phyloP scores from a whole-genome alignment of 108 stramenopile genomes.

The Fistulifera pelliculosa region DNA sequence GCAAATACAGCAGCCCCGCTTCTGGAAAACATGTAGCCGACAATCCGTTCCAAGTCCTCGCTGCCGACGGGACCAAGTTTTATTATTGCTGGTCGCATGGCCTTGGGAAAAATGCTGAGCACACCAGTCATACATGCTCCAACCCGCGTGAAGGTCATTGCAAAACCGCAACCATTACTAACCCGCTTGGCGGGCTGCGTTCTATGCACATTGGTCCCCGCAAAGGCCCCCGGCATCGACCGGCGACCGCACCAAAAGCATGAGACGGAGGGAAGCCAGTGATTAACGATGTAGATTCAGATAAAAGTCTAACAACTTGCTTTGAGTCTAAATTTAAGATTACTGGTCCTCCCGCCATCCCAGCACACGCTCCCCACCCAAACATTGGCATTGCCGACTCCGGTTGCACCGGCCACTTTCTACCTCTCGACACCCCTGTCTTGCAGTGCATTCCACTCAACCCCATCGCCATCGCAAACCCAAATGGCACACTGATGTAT shows the following conservation, averaged over 20 bases:
- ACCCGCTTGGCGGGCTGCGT: neutral
- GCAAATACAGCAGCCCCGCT: too few relatives aligned
- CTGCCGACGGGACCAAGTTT: too few relatives aligned
- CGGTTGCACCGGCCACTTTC: slow-evolving; percentile 10
- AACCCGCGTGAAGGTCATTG: slow-evolving; percentile 9
- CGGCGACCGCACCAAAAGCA: neutral
- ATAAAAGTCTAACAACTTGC: neutral
- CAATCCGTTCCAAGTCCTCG: too few relatives aligned
- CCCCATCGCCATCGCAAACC: slow-evolving; percentile 6
- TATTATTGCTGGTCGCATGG: slow-evolving; percentile 20
- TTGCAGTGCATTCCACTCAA: neutral
- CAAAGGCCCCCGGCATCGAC: neutral
- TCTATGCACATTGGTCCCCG: neutral
- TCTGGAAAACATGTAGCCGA: too few relatives aligned
- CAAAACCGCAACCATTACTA: slow-evolving; percentile 1
- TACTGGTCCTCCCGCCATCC: neutral
- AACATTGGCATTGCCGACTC: slow-evolving; percentile 12
- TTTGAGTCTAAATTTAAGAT: neutral
- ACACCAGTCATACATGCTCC: slow-evolving; percentile 13
- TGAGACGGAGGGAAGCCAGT: neutral
- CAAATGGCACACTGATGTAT: slow-evolving; percentile 5
- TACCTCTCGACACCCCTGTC: neutral
- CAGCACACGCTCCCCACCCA: neutral
- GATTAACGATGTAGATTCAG: neutral
- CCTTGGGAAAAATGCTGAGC: slow-evolving; percentile 1